Conservation (phyloP, 805 yeast genomes). For the Lipomyces japonicus region DNA sequence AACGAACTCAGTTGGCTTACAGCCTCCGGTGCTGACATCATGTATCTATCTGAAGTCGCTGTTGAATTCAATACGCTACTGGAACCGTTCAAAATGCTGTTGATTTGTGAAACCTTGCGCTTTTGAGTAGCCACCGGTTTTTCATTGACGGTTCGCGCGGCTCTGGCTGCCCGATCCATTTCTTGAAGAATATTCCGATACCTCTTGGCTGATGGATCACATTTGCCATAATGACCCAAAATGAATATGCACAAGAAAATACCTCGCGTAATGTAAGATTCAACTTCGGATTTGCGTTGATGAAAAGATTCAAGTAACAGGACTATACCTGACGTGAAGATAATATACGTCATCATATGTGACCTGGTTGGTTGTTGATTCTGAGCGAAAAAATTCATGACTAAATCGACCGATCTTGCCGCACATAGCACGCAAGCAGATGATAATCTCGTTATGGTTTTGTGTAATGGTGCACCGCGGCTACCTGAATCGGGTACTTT, state of each 20-base stretch:
- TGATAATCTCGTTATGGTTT: constrained; percentile 24
- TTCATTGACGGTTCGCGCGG: constrained; percentile 22
- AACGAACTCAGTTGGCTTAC: constrained; percentile 9
- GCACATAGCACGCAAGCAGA: constrained; percentile 28
- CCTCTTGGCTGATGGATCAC: constrained; percentile 28
- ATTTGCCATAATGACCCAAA: constrained; percentile 26
- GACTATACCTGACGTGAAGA: constrained; percentile 27
- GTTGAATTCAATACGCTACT: neutral
- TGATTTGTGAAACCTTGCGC: constrained; percentile 23
- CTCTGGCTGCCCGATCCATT: constrained; percentile 30
- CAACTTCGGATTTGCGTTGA: constrained; percentile 28
- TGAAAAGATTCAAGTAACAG: constrained; percentile 25
- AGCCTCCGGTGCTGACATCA: constrained; percentile 24
- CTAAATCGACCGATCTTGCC: constrained; percentile 27
- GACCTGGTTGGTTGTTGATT: constrained; percentile 28
- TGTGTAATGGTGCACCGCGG: constrained; percentile 6
- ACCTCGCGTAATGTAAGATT: constrained; percentile 27
- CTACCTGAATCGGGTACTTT: constrained; percentile 21
- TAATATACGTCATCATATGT: constrained; percentile 26
- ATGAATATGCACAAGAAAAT: constrained; percentile 26
- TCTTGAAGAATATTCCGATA: constrained; percentile 26
- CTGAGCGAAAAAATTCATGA: constrained; percentile 28
- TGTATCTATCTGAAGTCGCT: constrained; percentile 7
- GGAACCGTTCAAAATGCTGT: constrained; percentile 17
- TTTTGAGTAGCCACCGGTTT: constrained; percentile 4